Percentiles rank a stretch among this genome's conserved stretches.
These are phyloP conservation scores for Hymenoscyphus infarciens DNA, from an alignment of 2,329 filamentous ascomycete genomes.

Conservation along the genomic window DNA sequence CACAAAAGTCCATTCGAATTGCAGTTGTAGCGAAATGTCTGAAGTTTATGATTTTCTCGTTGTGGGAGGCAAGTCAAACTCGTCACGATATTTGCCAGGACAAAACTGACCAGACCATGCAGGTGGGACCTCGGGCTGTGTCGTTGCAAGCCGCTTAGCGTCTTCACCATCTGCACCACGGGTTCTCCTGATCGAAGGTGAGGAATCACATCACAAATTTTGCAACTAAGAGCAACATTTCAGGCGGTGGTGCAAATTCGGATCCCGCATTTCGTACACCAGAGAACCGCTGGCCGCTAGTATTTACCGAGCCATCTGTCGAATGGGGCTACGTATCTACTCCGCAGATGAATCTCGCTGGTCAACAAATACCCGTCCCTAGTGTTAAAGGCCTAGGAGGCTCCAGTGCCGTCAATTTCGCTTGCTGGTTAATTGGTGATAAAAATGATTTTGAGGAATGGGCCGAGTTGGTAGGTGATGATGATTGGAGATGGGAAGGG, in stretches of 20 bases:
- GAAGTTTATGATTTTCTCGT: constrained; percentile 24
- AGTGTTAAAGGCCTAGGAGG: constrained; percentile 40
- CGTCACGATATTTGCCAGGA: too few species aligned
- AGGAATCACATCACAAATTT: too few species aligned
- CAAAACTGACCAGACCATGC: constrained; percentile 3
- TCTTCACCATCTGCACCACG: constrained; percentile 44
- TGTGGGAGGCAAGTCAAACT: constrained; percentile 24
- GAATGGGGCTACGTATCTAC: constrained; percentile 32
- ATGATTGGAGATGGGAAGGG: constrained; percentile 50
- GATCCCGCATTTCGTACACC: constrained; percentile 46
- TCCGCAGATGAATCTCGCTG: constrained; percentile 28
- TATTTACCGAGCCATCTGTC: constrained; percentile 37
- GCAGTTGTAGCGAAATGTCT: neutral
- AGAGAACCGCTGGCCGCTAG: constrained; percentile 51
- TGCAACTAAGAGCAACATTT: too few species aligned
- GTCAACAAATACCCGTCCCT: constrained; percentile 31
- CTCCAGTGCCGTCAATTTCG: constrained; percentile 40
- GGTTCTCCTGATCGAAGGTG: constrained; percentile 60
- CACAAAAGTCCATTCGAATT: too few species aligned
- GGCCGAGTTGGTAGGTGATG: constrained; percentile 53
- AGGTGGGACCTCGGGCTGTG: constrained; percentile 59
- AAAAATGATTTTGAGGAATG: constrained; percentile 60
- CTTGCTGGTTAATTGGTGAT: constrained; percentile 51
- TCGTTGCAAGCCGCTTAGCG: constrained; percentile 52
- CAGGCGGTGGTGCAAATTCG: constrained; percentile 47